Evolutionary conservation across 441 rosid species (phyloP), one percentile per base, ranked within the genome.

Genomic region (Populus hybrid): DNA sequence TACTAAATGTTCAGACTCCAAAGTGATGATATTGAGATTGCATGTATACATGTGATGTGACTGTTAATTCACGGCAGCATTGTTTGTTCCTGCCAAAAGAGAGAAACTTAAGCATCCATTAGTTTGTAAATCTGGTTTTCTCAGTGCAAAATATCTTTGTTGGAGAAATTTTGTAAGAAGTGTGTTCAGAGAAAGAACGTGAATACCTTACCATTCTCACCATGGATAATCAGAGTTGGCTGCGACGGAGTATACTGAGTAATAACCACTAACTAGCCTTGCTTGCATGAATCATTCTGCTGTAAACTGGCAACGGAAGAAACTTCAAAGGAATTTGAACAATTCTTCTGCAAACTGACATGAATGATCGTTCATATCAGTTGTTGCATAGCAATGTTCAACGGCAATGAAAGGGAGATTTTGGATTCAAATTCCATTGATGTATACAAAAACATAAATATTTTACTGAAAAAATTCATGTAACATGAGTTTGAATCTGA

Each of bases 131-230:
- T 20, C 57, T 23, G 36, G 54, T 46, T 20, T 54, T 71, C 46
- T 73, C 74, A 42, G 30, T 64, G 80, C 38, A 69, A 71, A 75
- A n/a, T 20, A n/a, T n/a, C 36, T 36, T 76, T 36, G 35, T 30
- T 36, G 73, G 72, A 38, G 10, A 61, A 72, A 64, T 16, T 8
- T 69, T 54, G 66, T 57, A 23, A 67, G 42, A 32, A 34, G 26
- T 40, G 67, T 66, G 50, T 1, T 12, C 67, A 36, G 42, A 46
- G 40, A 73, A 16, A 28, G 7, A 9, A 9, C 18, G 18, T 75
- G 26, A 42, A 10, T 67, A 4, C 34, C 38, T 32, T n/a, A 46
- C 9, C 63, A 4, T 73, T 57, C 66, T 71, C 6, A 12, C 61
- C 73, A 34, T 71, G 46, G 36, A 38, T 38, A 2, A 46, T 46